phyloP scores from a whole-genome alignment of 225 moss, liverwort and hornwort genomes.

The Polytrichum commune region DNA sequence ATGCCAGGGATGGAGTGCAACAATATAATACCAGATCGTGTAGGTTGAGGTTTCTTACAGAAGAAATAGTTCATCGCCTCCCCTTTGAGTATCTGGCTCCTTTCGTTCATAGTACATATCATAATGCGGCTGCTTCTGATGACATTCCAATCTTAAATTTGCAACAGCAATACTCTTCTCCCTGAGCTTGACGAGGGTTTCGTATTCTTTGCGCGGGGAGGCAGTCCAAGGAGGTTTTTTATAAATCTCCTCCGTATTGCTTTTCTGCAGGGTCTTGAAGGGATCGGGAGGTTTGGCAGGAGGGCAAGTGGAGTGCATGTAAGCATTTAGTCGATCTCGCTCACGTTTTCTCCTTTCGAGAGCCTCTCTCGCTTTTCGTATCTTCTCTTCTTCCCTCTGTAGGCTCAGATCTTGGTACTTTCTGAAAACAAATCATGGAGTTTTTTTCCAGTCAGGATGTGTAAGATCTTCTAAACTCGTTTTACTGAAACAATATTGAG shows the following conservation, averaged over 20 bases:
- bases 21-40: too few species aligned
- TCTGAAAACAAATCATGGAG: slow-evolving; percentile 22
- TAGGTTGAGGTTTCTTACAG: slow-evolving; percentile 18
- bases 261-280: slow-evolving; percentile 29
- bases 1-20: too few species aligned
- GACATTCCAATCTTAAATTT: slow-evolving; percentile 23
- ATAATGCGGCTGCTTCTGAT: slow-evolving; percentile 15
- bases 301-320: slow-evolving; percentile 61
- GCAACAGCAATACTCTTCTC: slow-evolving; percentile 63
- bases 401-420: slow-evolving; percentile 73
- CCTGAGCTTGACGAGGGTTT: slow-evolving; percentile 59
- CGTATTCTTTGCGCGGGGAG: slow-evolving; percentile 61
- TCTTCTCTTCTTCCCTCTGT: slow-evolving; percentile 65
- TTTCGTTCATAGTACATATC: slow-evolving; percentile 18
- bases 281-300: slow-evolving; percentile 35
- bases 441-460: not conserved
- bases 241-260: slow-evolving; percentile 32
- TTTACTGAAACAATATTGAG: too few species aligned
- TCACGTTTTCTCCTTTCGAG: slow-evolving; percentile 73
- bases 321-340: slow-evolving; percentile 66
- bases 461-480: too few species aligned
- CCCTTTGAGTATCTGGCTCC: slow-evolving; percentile 11
- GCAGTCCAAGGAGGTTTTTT: slow-evolving; percentile 69
- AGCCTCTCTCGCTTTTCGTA: slow-evolving; percentile 55
- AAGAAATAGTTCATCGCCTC: slow-evolving; percentile 11